Percentiles rank a stretch among this genome's conserved stretches.
Evolutionary conservation across 495 filamentous ascomycete species (phyloP).

Genomic region (Aspergillus baeticus): DNA sequence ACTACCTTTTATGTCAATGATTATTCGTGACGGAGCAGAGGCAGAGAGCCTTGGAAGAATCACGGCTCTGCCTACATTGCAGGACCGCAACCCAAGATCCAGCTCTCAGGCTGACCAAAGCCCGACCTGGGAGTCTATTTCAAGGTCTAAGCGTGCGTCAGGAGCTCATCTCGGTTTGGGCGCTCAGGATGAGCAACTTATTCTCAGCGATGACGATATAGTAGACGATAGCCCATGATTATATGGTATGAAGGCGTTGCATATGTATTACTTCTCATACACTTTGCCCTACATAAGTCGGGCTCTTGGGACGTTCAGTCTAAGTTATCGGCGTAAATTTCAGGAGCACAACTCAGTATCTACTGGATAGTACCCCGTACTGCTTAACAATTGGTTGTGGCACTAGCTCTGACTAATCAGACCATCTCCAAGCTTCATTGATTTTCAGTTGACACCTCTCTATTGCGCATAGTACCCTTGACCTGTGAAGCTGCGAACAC

Average conservation of each 20-base stretch:
- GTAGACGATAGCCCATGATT: constrained; percentile 59
- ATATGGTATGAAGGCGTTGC: background rate
- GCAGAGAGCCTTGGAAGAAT: constrained; percentile 64
- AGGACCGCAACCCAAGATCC: constrained; percentile 42
- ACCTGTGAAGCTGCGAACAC: background rate
- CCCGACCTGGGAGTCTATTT: background rate
- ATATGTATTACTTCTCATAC: background rate
- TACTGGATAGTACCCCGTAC: too few species aligned
- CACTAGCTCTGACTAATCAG: too few species aligned
- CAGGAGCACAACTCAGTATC: too few species aligned
- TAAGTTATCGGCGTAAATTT: too few species aligned
- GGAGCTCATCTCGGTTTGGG: background rate
- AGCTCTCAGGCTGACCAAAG: background rate
- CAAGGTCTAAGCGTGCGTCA: background rate
- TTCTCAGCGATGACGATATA: constrained; percentile 95
- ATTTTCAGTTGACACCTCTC: too few species aligned
- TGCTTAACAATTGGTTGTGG: too few species aligned
- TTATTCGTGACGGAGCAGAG: constrained; percentile 34
- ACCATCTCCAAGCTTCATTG: too few species aligned
- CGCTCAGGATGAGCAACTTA: constrained; percentile 53
- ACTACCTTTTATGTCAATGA: constrained; percentile 78
- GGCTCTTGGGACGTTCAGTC: too few species aligned
- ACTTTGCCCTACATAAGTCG: background rate
- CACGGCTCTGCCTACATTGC: constrained; percentile 56
- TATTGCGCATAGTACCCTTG: too few species aligned